Evolutionary conservation across 805 yeast genomes (phyloP), one percentile per base, ranked within the genome.

Genomic region (Saccharomycopsis sp.): DNA sequence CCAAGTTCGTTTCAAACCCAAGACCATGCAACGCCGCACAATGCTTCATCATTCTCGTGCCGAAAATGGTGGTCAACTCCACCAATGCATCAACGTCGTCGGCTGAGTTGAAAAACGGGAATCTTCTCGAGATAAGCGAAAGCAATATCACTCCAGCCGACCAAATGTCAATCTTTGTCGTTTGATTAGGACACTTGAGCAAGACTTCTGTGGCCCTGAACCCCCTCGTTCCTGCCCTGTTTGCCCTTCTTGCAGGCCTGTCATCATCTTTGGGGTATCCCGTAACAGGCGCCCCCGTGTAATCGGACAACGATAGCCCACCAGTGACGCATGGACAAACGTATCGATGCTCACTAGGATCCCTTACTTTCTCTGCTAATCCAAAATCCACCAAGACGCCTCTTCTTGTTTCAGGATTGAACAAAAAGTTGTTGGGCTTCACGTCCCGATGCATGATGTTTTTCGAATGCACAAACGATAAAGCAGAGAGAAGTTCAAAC

Each of bases 221-320:
- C 0, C 96, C 96, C 52, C 96, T 69, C 1, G 96, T 87, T 6
- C 96, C 96, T 13, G 98, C 98, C 52, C 98, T 76, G 54, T 92
- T 92, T 0, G 97, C 97, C 43, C 98, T 71, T 53, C 95, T 71
- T 1, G 92, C 84, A 0, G 94, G 82, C 52, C 97, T 68, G 37
- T 75, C 74, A 62, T 92, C 98, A 52, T 83, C 84, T 55, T 85
- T 86, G 7, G 87, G 81, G 54, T 83, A 86, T 1, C 96, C 89
- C 9, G 69, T 69, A 4, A 32, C 44, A 56, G 35, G 60, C 21
- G 6, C 31, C 16, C 36, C 38, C 6, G 20, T 8, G 25, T 38
- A 36, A 8, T 45, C 40, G 9, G 26, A 27, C 18, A 41, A 23
- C 2, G 43, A 38, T 4, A 45, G 10, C 3, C 49, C 71, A 35